Conservation (phyloP, 2,329 filamentous ascomycete species). For the Claviceps paspali region DNA sequence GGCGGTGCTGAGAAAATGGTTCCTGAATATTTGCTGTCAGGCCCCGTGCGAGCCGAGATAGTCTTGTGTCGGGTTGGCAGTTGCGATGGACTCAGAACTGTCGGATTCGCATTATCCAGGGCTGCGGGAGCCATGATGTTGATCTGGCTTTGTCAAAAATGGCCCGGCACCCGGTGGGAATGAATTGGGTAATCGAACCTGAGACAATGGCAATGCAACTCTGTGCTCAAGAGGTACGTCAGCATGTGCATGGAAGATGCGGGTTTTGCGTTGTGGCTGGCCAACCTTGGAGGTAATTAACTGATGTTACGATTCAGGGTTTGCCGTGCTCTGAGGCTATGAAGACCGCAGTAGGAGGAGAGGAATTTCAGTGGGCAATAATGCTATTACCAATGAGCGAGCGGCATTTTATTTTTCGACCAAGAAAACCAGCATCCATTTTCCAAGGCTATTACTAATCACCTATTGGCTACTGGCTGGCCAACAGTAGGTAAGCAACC, state of each 20-base stretch:
- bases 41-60: slow-evolving; percentile 28
- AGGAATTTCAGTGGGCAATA: too few relatives aligned
- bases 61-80: slow-evolving; percentile 60
- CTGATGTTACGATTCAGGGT: too few relatives aligned
- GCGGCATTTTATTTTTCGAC: too few relatives aligned
- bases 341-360: too few relatives aligned
- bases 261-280: not conserved
- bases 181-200: not conserved
- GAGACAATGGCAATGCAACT: not conserved
- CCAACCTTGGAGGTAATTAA: too few relatives aligned
- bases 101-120: slow-evolving; percentile 76
- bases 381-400: too few relatives aligned
- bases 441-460: too few relatives aligned
- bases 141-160: not conserved
- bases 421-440: too few relatives aligned
- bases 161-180: not conserved
- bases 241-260: not conserved
- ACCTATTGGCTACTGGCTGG: too few relatives aligned
- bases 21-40: slow-evolving; percentile 31
- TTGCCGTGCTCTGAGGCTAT: too few relatives aligned
- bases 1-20: slow-evolving; percentile 30
- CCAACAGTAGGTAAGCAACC: too few relatives aligned
- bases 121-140: slow-evolving; percentile 13
- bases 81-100: slow-evolving; percentile 75
- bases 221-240: too few relatives aligned